Percentiles rank a stretch among this genome's conserved stretches.
Conservation (phyloP, 2,329 filamentous ascomycete genomes). For the Pezicula neosporulosa region DNA sequence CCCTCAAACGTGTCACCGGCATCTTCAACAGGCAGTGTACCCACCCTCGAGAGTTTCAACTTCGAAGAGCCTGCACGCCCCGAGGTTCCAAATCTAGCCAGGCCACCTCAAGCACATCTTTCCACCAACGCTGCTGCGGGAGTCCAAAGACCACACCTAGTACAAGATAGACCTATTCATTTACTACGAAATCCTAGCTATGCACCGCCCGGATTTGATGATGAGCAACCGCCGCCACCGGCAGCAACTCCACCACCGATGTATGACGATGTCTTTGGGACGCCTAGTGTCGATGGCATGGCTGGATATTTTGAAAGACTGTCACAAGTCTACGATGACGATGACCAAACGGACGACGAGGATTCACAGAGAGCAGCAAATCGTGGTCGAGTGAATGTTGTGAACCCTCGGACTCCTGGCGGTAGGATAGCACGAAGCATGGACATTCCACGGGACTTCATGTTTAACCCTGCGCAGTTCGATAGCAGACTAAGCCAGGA, state of each 20-base stretch:
- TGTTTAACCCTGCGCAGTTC: conserved; percentile 17
- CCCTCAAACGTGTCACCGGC: conserved; percentile 10
- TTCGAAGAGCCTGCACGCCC: conserved; percentile 1
- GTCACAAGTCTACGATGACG: conserved; percentile 23
- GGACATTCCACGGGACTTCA: conserved; percentile 30
- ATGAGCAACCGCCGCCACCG: conserved; percentile 64
- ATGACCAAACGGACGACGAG: conserved; percentile 24
- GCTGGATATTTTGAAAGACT: conserved; percentile 64
- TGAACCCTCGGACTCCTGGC: conserved; percentile 28
- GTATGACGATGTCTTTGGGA: conserved; percentile 61
- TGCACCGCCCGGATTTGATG: conserved; percentile 68
- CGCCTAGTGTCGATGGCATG: conserved; percentile 47
- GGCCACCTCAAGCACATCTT: conserved; percentile 46
- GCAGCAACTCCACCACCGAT: conserved; percentile 67
- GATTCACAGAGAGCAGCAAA: conserved; percentile 17
- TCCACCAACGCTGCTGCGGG: conserved; percentile 12
- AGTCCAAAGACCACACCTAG: conserved; percentile 31
- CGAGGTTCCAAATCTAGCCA: conserved; percentile 31
- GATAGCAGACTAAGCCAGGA: neutral
- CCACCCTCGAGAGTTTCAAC: conserved; percentile 40
- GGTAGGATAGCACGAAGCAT: conserved; percentile 28
- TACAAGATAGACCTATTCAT: conserved; percentile 52
- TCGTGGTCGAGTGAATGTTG: conserved; percentile 28
- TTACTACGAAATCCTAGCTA: conserved; percentile 65
- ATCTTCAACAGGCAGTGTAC: conserved; percentile 41